Evolutionary conservation across 2,329 filamentous ascomycete species (phyloP).

Genomic region (Didymella pomorum): DNA sequence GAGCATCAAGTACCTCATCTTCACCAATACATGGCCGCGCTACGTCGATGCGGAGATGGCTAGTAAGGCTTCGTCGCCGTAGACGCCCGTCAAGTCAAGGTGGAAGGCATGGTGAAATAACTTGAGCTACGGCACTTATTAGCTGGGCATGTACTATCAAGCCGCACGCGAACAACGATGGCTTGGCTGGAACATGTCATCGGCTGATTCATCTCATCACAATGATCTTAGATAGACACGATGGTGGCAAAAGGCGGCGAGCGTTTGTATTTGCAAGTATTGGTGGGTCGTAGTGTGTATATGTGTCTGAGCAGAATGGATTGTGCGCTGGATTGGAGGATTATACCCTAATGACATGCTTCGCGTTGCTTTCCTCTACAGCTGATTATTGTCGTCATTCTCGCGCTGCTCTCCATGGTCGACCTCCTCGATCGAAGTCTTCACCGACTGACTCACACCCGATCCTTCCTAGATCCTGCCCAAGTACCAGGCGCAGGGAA

Average conservation of each 20-base stretch:
- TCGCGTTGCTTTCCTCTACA: conserved; percentile 1
- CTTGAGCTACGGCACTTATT: conserved; percentile 8
- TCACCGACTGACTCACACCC: background rate
- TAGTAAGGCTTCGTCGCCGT: conserved; percentile 30
- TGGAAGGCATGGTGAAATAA: background rate
- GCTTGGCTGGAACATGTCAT: conserved; percentile 20
- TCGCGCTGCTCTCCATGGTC: background rate
- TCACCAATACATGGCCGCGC: conserved; percentile 51
- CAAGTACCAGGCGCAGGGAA: background rate
- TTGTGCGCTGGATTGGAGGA: background rate
- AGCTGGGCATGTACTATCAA: conserved; percentile 7
- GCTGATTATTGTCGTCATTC: too few relatives aligned
- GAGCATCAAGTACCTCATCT: conserved; percentile 51
- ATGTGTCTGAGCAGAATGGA: background rate
- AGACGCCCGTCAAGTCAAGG: background rate
- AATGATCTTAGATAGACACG: background rate
- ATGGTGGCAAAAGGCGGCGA: background rate
- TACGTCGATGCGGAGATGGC: conserved; percentile 46
- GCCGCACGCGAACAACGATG: conserved; percentile 7
- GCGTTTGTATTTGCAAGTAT: background rate
- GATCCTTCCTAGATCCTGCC: background rate
- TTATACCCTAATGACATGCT: conserved; percentile 21
- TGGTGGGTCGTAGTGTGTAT: conserved; percentile 1
- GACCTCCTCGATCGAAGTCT: background rate
- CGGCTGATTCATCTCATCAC: conserved; percentile 9